These are phyloP conservation scores for Liquidambar formosana DNA, from an alignment of 164 flowering plant genomes.

Conservation along the genomic window DNA sequence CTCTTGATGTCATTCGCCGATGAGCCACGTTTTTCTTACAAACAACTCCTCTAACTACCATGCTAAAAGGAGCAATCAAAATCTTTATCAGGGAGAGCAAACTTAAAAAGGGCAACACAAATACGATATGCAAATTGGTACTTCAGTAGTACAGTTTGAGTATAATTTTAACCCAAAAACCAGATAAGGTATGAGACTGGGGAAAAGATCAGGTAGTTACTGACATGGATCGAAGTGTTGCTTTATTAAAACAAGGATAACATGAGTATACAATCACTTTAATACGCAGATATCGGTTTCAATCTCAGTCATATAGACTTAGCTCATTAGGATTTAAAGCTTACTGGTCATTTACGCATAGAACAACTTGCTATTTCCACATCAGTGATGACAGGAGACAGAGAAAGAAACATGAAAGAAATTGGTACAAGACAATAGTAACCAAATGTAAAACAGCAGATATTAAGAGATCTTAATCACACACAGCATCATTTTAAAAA, in stretches of 20 bases:
- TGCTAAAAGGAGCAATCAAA: constrained; percentile 36
- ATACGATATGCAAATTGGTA: not conserved
- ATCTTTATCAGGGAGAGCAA: constrained; percentile 11
- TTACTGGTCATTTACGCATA: too few species aligned
- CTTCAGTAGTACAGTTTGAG: too few species aligned
- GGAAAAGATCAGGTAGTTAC: not conserved
- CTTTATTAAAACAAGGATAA: not conserved
- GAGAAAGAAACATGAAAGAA: too few species aligned
- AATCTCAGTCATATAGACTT: not conserved
- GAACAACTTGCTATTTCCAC: too few species aligned
- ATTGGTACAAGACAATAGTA: too few species aligned
- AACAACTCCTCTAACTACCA: constrained; percentile 88
- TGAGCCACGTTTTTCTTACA: constrained; percentile 99
- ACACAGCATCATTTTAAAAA: too few species aligned
- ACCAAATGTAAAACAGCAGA: too few species aligned
- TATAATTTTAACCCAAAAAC: not conserved
- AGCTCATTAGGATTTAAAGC: not conserved
- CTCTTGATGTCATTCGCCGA: constrained; percentile 81
- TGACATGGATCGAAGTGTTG: not conserved
- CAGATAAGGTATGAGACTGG: not conserved
- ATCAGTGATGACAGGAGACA: too few species aligned
- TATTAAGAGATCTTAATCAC: too few species aligned
- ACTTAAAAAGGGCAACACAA: not conserved
- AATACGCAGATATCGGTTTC: not conserved
- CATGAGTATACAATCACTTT: not conserved